Percentiles rank a stretch among this genome's conserved stretches.
phyloP scores from a whole-genome alignment of 257 asterid species.

The Vinca minor region DNA sequence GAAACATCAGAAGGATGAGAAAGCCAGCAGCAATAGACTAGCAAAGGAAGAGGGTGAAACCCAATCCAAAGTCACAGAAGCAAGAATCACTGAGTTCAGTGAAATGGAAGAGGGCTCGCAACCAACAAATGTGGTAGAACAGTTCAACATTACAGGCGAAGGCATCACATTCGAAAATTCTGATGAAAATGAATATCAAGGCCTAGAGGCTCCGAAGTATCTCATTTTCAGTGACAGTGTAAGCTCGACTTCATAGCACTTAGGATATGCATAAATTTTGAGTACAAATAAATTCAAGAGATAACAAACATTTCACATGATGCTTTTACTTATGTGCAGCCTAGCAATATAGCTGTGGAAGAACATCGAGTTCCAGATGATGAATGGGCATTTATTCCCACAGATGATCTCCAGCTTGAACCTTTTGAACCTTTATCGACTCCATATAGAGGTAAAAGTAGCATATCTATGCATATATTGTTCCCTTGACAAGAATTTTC shows the following conservation, averaged over 20 bases:
- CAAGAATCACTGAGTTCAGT: slow-evolving; percentile 7
- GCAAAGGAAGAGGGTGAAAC: slow-evolving; percentile 25
- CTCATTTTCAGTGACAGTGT: slow-evolving; percentile 31
- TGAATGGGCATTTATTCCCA: slow-evolving; percentile 15
- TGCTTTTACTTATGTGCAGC: slow-evolving; percentile 34
- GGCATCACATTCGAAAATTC: slow-evolving; percentile 9
- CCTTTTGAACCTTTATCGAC: neutral
- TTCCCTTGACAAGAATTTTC: neutral
- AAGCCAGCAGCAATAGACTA: slow-evolving; percentile 17
- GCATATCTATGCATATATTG: neutral
- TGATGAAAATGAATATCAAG: slow-evolving; percentile 29
- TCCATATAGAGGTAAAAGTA: slow-evolving; percentile 13
- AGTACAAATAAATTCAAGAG: neutral
- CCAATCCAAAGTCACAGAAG: slow-evolving; percentile 15
- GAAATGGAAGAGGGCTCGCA: slow-evolving; percentile 18
- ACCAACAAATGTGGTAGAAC: neutral
- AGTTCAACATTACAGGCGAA: slow-evolving; percentile 15
- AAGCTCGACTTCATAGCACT: slow-evolving; percentile 28
- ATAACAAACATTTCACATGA: slow-evolving; percentile 1
- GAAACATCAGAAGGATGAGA: slow-evolving; percentile 35
- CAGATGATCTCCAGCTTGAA: slow-evolving; percentile 5
- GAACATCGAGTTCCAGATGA: slow-evolving; percentile 19
- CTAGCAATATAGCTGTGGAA: slow-evolving; percentile 13
- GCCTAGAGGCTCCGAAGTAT: slow-evolving; percentile 15
- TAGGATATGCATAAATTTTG: too few relatives aligned